A percentile compares a stretch with the other conserved stretches of the same genome.
Conservation (phyloP, 2,329 filamentous ascomycete species). For the Mycosphaerella sp. region DNA sequence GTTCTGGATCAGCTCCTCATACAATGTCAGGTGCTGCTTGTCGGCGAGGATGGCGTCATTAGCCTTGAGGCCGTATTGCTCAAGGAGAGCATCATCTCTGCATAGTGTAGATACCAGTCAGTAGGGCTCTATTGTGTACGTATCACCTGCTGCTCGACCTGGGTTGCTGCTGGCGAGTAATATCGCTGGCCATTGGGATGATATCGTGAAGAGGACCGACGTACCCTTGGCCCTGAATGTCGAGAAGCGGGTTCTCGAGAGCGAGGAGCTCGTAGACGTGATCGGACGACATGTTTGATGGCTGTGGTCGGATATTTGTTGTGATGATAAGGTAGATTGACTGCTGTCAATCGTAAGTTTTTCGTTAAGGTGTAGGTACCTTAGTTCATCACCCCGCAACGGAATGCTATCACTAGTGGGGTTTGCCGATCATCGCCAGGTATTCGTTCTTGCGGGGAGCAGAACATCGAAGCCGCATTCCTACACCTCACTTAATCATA, state of each 20-base stretch:
- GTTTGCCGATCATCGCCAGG: neutral
- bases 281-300: conserved; percentile 13
- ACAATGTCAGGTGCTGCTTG: conserved; percentile 81
- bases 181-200: neutral
- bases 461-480: no score
- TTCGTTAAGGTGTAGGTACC: neutral
- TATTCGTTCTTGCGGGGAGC: neutral
- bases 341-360: neutral
- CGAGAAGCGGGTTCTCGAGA: conserved; percentile 95
- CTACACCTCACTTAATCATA: no score
- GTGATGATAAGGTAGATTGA: neutral
- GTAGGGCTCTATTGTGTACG: neutral
- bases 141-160: no score
- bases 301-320: neutral
- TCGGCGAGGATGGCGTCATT: conserved; percentile 98
- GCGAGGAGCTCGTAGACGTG: conserved; percentile 79
- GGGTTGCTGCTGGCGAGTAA: neutral
- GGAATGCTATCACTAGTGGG: neutral
- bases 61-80: conserved; percentile 89
- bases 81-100: conserved; percentile 75
- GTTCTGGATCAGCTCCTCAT: conserved; percentile 89
- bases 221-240: conserved; percentile 79
- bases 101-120: neutral
- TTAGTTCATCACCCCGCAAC: neutral
- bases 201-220: conserved; percentile 22